These are phyloP conservation scores for Metschnikowia picachoensis DNA, from an alignment of 805 yeast genomes.

Conservation along the genomic window DNA sequence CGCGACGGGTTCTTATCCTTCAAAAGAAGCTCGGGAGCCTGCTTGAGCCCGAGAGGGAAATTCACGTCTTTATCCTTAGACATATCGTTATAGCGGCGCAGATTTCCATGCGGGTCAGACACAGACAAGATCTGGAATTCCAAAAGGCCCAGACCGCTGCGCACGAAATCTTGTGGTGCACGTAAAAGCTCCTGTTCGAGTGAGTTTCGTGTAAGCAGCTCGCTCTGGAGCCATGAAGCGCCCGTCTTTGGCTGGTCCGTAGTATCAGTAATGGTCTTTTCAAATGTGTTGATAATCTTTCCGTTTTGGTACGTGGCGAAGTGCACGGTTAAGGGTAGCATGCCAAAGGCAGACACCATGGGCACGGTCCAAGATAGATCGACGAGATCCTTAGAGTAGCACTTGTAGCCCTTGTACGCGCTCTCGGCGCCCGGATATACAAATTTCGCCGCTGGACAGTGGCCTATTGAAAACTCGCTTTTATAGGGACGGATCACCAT, in stretches of 20 bases:
- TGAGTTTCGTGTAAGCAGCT: slow-evolving; percentile 26
- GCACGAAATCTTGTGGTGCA: slow-evolving; percentile 22
- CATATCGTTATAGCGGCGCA: slow-evolving; percentile 32
- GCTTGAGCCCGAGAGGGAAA: slow-evolving; percentile 25
- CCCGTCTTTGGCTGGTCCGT: slow-evolving; percentile 26
- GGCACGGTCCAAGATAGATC: slow-evolving; percentile 44
- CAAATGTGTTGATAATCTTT: slow-evolving; percentile 19
- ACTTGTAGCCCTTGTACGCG: slow-evolving; percentile 41
- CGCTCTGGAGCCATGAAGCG: slow-evolving; percentile 26
- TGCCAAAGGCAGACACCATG: slow-evolving; percentile 60
- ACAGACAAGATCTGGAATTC: slow-evolving; percentile 35
- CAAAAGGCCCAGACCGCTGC: slow-evolving; percentile 20
- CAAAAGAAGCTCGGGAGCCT: slow-evolving; percentile 24
- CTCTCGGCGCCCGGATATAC: slow-evolving; percentile 28
- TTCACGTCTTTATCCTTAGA: slow-evolving; percentile 36
- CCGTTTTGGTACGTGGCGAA: slow-evolving; percentile 28
- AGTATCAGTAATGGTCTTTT: slow-evolving; percentile 18
- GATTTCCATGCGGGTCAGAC: slow-evolving; percentile 32
- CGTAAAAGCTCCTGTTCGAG: slow-evolving; percentile 35
- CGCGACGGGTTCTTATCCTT: slow-evolving; percentile 18
- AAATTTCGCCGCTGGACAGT: slow-evolving; percentile 74
- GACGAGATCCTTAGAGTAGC: slow-evolving; percentile 41
- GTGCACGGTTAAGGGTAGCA: slow-evolving; percentile 55
- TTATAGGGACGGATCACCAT: slow-evolving; percentile 57
- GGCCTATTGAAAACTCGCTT: slow-evolving; percentile 61